These are phyloP conservation scores for Puccinia hordei DNA, from an alignment of 1,284 basidiomycete species.

Conservation along the genomic window DNA sequence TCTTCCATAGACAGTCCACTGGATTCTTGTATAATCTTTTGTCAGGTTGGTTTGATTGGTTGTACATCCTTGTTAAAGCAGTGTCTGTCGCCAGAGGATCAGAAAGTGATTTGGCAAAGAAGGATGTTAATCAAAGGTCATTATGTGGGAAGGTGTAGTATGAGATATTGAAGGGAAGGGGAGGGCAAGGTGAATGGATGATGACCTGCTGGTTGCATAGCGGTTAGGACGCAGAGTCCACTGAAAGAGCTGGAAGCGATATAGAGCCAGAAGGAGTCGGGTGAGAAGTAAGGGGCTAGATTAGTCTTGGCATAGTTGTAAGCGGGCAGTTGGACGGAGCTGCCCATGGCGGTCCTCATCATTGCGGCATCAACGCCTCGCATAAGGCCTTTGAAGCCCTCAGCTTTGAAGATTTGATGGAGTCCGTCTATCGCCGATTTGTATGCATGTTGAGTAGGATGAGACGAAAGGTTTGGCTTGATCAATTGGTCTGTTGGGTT, in stretches of 20 bases:
- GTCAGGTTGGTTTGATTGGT: slow-evolving; percentile 68
- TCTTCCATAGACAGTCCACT: slow-evolving; percentile 95
- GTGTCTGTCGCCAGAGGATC: slow-evolving; percentile 62
- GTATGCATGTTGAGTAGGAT: slow-evolving; percentile 86
- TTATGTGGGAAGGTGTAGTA: slow-evolving; percentile 19
- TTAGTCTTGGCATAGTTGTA: slow-evolving; percentile 89
- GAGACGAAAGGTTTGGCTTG: slow-evolving; percentile 79
- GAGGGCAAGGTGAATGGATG: slow-evolving; percentile 65
- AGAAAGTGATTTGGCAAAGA: slow-evolving; percentile 44
- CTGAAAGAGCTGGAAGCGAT: slow-evolving; percentile 83
- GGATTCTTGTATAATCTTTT: slow-evolving; percentile 86
- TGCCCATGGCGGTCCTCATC: slow-evolving; percentile 89
- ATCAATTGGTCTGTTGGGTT: slow-evolving; percentile 67
- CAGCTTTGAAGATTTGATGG: slow-evolving; percentile 73
- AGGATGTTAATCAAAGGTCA: slow-evolving; percentile 59
- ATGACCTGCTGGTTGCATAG: slow-evolving; percentile 62
- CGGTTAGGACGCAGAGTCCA: slow-evolving; percentile 74
- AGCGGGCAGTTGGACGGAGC: slow-evolving; percentile 87
- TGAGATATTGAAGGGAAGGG: neutral
- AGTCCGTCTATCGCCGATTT: slow-evolving; percentile 79
- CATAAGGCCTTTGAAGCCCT: slow-evolving; percentile 76
- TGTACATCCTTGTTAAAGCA: slow-evolving; percentile 91
- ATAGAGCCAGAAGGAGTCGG: slow-evolving; percentile 82
- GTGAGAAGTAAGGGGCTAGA: slow-evolving; percentile 60
- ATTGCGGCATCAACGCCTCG: slow-evolving; percentile 92